Conservation (phyloP, 257 asterid species). For the Solanum etuberosum region DNA sequence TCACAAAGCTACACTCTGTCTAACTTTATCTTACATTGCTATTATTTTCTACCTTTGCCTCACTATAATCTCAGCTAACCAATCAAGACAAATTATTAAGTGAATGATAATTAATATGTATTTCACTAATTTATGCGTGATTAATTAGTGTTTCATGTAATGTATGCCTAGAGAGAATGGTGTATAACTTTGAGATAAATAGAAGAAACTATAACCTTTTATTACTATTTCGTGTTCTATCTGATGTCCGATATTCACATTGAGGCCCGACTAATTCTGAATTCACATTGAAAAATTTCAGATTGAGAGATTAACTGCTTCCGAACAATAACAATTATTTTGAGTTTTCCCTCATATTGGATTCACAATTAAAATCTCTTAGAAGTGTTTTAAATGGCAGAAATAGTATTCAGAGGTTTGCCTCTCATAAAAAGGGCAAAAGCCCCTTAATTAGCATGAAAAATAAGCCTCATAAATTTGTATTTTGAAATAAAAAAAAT, state of each 20-base stretch:
- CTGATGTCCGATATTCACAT: neutral
- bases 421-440: neutral
- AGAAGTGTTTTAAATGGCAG: neutral
- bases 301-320: neutral
- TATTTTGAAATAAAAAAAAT: too few relatives aligned
- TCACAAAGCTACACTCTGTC: constrained; percentile 17
- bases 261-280: neutral
- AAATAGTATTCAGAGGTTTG: neutral
- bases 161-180: neutral
- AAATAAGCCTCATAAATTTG: neutral
- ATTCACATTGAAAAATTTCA: neutral
- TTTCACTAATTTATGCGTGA: neutral
- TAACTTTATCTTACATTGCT: constrained; percentile 20
- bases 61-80: constrained; percentile 33
- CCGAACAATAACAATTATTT: neutral
- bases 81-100: constrained; percentile 19
- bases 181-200: neutral
- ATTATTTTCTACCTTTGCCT: constrained; percentile 26
- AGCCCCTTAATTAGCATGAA: neutral
- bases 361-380: neutral
- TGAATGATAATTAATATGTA: neutral
- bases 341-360: neutral
- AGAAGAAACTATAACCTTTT: neutral
- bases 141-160: neutral
- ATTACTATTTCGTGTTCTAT: neutral